Percentiles rank a stretch among this genome's conserved stretches.
Evolutionary conservation across 2,329 filamentous ascomycete species (phyloP).

Genomic region (Hymenoscyphus scutula): DNA sequence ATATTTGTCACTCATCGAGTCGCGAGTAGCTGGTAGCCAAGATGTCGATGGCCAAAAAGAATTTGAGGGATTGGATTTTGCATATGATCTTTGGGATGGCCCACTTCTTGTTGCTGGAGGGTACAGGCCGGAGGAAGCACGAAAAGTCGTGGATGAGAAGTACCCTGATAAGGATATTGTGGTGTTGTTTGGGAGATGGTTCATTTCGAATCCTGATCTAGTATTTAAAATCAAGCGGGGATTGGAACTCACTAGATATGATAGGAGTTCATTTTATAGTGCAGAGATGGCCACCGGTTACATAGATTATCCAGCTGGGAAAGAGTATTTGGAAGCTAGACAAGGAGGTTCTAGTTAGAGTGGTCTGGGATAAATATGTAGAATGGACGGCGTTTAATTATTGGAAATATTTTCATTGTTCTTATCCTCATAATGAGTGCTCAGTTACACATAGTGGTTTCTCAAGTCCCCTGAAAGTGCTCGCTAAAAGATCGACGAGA

Average conservation of each 20-base stretch:
- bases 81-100: slow-evolving; percentile 45
- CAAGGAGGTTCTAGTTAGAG: no score
- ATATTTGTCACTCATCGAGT: slow-evolving; percentile 61
- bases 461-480: no score
- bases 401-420: no score
- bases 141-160: slow-evolving; percentile 39
- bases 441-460: no score
- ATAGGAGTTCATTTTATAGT: slow-evolving; percentile 28
- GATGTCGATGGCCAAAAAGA: slow-evolving; percentile 42
- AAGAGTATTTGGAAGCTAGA: no score
- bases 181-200: slow-evolving; percentile 45
- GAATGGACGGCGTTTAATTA: no score
- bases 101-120: slow-evolving; percentile 49
- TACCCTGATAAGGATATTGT: slow-evolving; percentile 37
- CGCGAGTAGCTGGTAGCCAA: slow-evolving; percentile 36
- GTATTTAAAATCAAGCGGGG: neutral
- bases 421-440: no score
- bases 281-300: no score
- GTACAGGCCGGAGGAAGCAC: slow-evolving; percentile 41
- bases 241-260: neutral
- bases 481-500: no score
- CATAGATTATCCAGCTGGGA: no score
- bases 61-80: slow-evolving; percentile 42
- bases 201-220: slow-evolving; percentile 42
- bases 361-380: no score